Evolutionary conservation across 1,284 basidiomycete species (phyloP).

Genomic region (Malassezia nana): DNA sequence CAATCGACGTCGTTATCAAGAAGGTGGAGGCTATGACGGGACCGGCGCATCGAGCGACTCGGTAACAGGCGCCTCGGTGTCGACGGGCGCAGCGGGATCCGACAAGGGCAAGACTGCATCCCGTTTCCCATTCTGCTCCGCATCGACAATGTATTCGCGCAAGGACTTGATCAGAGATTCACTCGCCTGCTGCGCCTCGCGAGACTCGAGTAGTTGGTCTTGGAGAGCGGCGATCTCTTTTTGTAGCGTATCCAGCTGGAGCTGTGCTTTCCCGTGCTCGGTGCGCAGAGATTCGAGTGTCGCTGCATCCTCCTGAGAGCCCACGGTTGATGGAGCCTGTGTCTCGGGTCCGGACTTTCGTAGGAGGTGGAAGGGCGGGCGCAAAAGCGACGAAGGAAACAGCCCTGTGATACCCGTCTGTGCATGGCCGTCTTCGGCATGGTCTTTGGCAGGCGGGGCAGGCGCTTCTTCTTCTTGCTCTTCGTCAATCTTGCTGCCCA

Average conservation of each 20-base stretch:
- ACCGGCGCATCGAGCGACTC: neutral
- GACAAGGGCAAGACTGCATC: too few species aligned
- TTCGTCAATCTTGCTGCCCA: neutral
- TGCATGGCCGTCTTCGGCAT: neutral
- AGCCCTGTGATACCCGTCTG: neutral
- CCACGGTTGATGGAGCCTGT: neutral
- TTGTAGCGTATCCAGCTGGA: constrained; percentile 27
- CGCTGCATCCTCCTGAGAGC: neutral
- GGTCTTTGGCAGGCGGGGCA: neutral
- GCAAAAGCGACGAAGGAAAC: constrained; percentile 10
- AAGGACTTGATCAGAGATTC: constrained; percentile 35
- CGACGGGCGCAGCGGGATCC: neutral
- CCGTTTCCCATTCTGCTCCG: neutral
- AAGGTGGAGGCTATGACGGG: neutral
- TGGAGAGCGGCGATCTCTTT: constrained; percentile 27
- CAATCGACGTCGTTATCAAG: neutral
- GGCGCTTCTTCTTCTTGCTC: neutral
- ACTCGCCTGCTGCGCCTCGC: constrained; percentile 41
- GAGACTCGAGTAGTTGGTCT: constrained; percentile 29
- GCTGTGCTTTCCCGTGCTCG: constrained; percentile 2
- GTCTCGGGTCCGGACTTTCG: constrained; percentile 4
- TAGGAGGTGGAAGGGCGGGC: constrained; percentile 7
- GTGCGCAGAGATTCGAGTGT: neutral
- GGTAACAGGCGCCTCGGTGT: neutral
- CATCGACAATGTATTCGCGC: constrained; percentile 28